A percentile compares a stretch with the other conserved stretches of the same genome.
These are phyloP conservation scores for Ogataea methylovora DNA, from an alignment of 805 yeast species.

Conservation along the genomic window DNA sequence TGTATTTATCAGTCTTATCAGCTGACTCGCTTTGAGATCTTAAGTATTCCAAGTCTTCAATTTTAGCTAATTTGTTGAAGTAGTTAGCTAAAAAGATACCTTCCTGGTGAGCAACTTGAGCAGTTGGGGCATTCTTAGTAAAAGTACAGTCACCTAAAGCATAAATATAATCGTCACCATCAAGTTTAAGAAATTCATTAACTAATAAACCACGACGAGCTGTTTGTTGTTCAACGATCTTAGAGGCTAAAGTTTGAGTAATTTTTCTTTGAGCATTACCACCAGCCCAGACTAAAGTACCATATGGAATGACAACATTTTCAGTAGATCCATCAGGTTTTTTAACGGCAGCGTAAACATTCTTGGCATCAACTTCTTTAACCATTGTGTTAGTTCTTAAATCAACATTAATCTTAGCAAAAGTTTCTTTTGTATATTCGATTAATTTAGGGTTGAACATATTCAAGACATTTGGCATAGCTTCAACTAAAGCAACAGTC, in stretches of 20 bases:
- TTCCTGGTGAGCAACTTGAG: conserved; percentile 95
- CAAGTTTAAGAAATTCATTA: conserved; percentile 72
- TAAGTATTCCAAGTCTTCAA: conserved; percentile 48
- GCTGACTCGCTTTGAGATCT: conserved; percentile 31
- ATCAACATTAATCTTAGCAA: conserved; percentile 59
- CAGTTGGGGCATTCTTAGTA: conserved; percentile 90
- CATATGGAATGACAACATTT: conserved; percentile 65
- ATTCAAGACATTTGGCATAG: conserved; percentile 79
- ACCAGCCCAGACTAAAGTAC: conserved; percentile 94
- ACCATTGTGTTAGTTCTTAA: conserved; percentile 84
- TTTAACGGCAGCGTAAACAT: conserved; percentile 64
- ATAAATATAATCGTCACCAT: conserved; percentile 74
- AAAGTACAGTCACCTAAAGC: conserved; percentile 95
- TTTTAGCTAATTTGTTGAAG: conserved; percentile 56
- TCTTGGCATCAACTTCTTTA: conserved; percentile 67
- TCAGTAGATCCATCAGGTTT: conserved; percentile 59
- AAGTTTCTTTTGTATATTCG: conserved; percentile 73
- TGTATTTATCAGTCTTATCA: conserved; percentile 34
- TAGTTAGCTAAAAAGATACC: conserved; percentile 74
- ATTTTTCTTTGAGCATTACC: conserved; percentile 89
- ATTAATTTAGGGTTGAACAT: conserved; percentile 64
- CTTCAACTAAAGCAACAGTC: conserved; percentile 81
- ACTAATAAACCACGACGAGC: conserved; percentile 88
- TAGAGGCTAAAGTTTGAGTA: conserved; percentile 54
- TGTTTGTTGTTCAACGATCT: conserved; percentile 69